A percentile compares a stretch with the other conserved stretches of the same genome.
Conservation (phyloP, 2,329 filamentous ascomycete species). For the Trichoderma sp. region DNA sequence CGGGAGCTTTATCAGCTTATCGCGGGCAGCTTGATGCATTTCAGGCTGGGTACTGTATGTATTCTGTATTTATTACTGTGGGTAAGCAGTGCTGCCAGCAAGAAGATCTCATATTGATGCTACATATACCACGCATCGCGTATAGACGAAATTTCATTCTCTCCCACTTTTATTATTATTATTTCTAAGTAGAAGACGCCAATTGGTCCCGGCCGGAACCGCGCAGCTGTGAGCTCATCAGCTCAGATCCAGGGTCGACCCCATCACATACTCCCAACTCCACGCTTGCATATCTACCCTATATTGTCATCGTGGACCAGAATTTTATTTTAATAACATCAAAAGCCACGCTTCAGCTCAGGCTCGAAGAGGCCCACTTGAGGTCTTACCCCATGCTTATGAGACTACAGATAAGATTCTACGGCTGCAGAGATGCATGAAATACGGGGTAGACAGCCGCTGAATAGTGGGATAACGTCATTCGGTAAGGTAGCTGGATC, state of each 20-base stretch:
- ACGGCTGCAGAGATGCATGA: not conserved
- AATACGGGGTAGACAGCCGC: not conserved
- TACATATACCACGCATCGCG: not conserved
- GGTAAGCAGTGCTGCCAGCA: not conserved
- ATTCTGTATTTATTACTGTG: too few relatives aligned
- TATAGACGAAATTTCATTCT: not conserved
- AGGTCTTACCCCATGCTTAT: not conserved
- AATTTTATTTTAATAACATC: not conserved
- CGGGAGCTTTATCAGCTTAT: not conserved
- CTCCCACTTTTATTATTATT: not conserved
- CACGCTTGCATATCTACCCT: not conserved
- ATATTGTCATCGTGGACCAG: not conserved
- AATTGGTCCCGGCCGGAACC: not conserved
- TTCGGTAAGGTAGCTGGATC: not conserved
- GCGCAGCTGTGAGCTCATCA: not conserved
- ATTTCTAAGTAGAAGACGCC: not conserved
- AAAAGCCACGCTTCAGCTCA: not conserved
- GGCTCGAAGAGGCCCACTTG: not conserved
- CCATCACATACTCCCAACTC: not conserved
- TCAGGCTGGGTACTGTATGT: not conserved
- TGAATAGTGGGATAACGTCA: not conserved
- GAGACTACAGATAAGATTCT: not conserved
- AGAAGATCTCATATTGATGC: not conserved
- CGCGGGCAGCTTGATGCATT: not conserved
- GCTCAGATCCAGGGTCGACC: not conserved